Base-by-base conservation (phyloP, 1,284 basidiomycete species). In the Polyporus tsugae region DNA sequence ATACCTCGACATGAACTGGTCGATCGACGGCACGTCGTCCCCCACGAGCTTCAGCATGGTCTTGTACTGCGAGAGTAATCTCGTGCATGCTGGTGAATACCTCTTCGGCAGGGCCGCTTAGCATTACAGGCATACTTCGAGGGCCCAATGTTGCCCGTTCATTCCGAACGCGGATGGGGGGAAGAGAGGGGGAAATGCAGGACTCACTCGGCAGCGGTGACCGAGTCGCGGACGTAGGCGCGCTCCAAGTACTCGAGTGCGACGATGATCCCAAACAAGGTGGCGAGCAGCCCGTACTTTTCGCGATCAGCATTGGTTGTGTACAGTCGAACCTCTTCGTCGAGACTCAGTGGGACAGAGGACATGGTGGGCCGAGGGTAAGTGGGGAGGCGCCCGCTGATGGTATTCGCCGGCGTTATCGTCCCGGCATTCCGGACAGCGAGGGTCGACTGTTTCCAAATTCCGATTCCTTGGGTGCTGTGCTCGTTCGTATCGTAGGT, bases 81-180 rank as follows among this genome's bases (percentile, higher is more conserved):
- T 87, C 19, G 95, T 95, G 79, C 97, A 99, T 72, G 96, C 96
- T 67, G 96, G 96, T 67, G 96, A 96, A 81, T 99, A 99, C 85
- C 95, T 97, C 86, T 86, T 87, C 74, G 79, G 72, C 73, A 79
- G 61, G 59, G 74, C 66, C 76, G 76, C 71, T 67, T 59, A 69
- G 71, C 67, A 60, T 60, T 44, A 3, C 19, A 17, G 29, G n/a
- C 38, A 39, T 2, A 38, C 9, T n/a, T 9, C n/a, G n/a, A 38
- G n/a, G 13, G 13, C 17, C n/a, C 39, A 38, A 42, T 41, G 22
- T 41, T n/a, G n/a, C 22, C 5, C 36, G 0, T 38, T 22, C 22
- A 29, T 55, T 15, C 11, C 33, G 22, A 25, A 49, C 22, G 29
- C 9, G 13, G 25, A 62, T 10, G 46, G n/a, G 19, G n/a, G 35